These are phyloP conservation scores for Heracleum sosnowskyi DNA, from an alignment of 129 eudicot genomes.

Conservation along the genomic window DNA sequence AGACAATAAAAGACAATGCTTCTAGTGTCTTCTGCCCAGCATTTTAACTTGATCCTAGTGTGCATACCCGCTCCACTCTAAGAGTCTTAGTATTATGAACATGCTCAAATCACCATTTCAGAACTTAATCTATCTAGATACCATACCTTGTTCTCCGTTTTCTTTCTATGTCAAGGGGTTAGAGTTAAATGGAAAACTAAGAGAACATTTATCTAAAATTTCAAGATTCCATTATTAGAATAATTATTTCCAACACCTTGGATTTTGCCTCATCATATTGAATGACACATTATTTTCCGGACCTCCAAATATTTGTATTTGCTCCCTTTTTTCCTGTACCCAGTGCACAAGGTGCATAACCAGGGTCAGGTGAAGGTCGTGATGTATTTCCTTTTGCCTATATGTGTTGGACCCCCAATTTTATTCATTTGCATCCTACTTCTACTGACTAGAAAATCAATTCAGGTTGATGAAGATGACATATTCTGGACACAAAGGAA, in stretches of 20 bases:
- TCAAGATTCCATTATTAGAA: not conserved
- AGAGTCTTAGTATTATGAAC: no score
- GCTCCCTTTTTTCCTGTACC: not conserved
- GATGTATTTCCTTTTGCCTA: not conserved
- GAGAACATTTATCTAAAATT: not conserved
- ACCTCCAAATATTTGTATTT: not conserved
- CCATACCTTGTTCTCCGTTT: not conserved
- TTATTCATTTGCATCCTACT: not conserved
- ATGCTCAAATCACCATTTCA: no score
- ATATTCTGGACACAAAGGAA: conserved; percentile 41
- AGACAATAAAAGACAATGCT: not conserved
- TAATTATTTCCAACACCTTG: not conserved
- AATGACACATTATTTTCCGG: not conserved
- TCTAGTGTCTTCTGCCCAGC: not conserved
- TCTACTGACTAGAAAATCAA: conserved; percentile 12
- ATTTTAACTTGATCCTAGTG: not conserved
- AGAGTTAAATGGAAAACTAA: not conserved
- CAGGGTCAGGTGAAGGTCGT: not conserved
- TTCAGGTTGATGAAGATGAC: conserved; percentile 81
- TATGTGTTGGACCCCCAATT: not conserved
- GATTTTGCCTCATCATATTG: not conserved
- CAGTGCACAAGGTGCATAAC: not conserved
- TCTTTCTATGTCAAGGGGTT: not conserved
- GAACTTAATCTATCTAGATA: no score
- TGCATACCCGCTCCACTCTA: no score